Conservation (phyloP, 2,329 filamentous ascomycete genomes). For the Ceratocystis eucalypticola region DNA sequence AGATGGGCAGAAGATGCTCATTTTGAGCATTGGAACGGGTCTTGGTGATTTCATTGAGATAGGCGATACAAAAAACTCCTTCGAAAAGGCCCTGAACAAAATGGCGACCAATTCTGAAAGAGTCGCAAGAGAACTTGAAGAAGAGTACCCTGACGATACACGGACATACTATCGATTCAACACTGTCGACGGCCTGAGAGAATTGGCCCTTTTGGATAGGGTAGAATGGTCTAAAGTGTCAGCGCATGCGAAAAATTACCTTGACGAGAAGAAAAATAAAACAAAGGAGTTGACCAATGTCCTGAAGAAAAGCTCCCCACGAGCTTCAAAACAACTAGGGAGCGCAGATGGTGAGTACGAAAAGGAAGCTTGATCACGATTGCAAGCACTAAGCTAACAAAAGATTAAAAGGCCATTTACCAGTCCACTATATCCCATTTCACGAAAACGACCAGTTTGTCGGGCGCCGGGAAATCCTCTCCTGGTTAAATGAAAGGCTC, state of each 20-base stretch:
- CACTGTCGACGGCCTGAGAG: conserved; percentile 22
- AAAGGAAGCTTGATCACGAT: not conserved
- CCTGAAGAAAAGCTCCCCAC: no score
- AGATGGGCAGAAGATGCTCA: not conserved
- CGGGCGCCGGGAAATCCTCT: not conserved
- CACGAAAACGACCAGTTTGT: not conserved
- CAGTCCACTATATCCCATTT: not conserved
- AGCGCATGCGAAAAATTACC: conserved; percentile 21
- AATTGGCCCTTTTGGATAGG: no score
- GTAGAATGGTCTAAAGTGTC: conserved; percentile 19
- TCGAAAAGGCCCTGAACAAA: no score
- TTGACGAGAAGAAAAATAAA: conserved; percentile 14
- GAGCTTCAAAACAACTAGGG: not conserved
- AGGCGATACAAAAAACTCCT: no score
- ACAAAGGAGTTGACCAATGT: no score
- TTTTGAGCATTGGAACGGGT: conserved; percentile 25
- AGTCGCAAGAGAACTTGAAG: no score
- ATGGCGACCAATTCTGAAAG: no score
- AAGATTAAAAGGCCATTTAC: no score
- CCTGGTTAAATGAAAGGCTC: not conserved
- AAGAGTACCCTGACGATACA: no score
- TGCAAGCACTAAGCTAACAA: not conserved
- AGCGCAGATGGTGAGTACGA: no score
- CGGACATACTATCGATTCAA: conserved; percentile 23
- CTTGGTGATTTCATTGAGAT: conserved; percentile 20